phyloP scores from a whole-genome alignment of 2,329 filamentous ascomycete species.

The Neospermospora avenae region DNA sequence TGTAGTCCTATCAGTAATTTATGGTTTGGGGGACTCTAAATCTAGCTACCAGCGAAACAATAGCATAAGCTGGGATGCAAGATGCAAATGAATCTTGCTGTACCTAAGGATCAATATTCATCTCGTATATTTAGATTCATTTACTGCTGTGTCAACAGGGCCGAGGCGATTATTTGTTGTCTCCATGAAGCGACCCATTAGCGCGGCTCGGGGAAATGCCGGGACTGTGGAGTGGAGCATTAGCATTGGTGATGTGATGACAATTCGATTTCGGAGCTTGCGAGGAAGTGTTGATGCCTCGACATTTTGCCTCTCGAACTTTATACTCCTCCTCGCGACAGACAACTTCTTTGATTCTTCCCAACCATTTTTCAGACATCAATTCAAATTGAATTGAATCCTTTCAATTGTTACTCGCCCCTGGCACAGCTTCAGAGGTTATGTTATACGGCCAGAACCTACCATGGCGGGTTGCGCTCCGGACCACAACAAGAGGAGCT shows the following conservation, averaged over 20 bases:
- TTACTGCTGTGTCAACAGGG: not conserved
- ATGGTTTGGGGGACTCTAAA: no score
- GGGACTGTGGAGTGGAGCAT: no score
- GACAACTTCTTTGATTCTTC: not conserved
- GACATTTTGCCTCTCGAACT: not conserved
- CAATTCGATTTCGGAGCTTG: conserved; percentile 1
- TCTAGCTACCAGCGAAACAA: no score
- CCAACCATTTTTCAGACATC: not conserved
- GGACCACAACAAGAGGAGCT: conserved; percentile 26
- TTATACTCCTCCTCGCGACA: not conserved
- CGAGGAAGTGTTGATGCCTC: conserved; percentile 6
- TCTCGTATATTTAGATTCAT: no score
- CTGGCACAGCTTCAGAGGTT: conserved; percentile 14
- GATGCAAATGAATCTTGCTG: no score
- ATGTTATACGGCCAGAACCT: conserved; percentile 65
- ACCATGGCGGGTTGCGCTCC: conserved; percentile 59
- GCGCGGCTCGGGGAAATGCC: conserved; percentile 6
- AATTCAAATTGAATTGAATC: not conserved
- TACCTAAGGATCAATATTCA: no score
- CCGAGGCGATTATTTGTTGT: not conserved
- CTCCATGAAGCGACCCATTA: not conserved
- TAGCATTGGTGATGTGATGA: no score
- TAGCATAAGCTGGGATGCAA: no score
- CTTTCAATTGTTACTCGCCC: not conserved
- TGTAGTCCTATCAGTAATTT: no score